These are phyloP conservation scores for Sarocladium oryzae DNA, from an alignment of 2,329 filamentous ascomycete genomes.

Conservation along the genomic window DNA sequence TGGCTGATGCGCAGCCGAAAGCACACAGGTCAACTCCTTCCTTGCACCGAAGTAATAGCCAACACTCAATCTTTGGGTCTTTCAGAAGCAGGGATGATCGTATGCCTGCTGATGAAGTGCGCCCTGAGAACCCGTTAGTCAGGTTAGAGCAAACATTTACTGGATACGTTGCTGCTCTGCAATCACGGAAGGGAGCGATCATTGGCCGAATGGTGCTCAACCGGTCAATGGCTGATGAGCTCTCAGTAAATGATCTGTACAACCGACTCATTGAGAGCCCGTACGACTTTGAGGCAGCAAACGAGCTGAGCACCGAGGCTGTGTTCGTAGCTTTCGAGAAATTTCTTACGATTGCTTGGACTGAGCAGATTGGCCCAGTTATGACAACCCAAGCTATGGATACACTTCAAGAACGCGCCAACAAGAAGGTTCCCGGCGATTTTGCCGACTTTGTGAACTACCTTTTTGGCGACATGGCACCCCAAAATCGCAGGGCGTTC, in stretches of 20 bases:
- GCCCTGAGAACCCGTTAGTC: slow-evolving; percentile 59
- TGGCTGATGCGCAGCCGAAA: slow-evolving; percentile 27
- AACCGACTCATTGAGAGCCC: slow-evolving; percentile 82
- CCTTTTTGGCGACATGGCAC: slow-evolving; percentile 59
- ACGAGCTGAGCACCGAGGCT: slow-evolving; percentile 73
- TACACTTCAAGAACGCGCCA: slow-evolving; percentile 62
- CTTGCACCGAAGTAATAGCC: slow-evolving; percentile 38
- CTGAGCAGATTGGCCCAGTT: slow-evolving; percentile 78
- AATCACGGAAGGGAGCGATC: slow-evolving; percentile 81
- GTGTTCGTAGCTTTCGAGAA: slow-evolving; percentile 92
- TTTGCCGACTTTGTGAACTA: slow-evolving; percentile 64
- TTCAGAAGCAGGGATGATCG: slow-evolving; percentile 39
- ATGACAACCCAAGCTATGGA: slow-evolving; percentile 66
- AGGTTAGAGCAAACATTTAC: slow-evolving; percentile 80
- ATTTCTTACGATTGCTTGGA: slow-evolving; percentile 83
- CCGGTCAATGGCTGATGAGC: slow-evolving; percentile 64
- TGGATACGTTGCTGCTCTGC: slow-evolving; percentile 74
- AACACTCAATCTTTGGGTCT: slow-evolving; percentile 50
- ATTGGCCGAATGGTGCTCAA: slow-evolving; percentile 70
- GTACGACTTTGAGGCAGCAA: slow-evolving; percentile 66
- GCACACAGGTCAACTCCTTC: slow-evolving; percentile 33
- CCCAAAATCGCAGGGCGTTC: slow-evolving; percentile 70
- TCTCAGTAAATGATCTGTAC: slow-evolving; percentile 82
- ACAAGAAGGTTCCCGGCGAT: slow-evolving; percentile 63
- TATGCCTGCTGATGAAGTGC: slow-evolving; percentile 28